phyloP scores from a whole-genome alignment of 2,329 filamentous ascomycete species.

The Knufia fluminis region DNA sequence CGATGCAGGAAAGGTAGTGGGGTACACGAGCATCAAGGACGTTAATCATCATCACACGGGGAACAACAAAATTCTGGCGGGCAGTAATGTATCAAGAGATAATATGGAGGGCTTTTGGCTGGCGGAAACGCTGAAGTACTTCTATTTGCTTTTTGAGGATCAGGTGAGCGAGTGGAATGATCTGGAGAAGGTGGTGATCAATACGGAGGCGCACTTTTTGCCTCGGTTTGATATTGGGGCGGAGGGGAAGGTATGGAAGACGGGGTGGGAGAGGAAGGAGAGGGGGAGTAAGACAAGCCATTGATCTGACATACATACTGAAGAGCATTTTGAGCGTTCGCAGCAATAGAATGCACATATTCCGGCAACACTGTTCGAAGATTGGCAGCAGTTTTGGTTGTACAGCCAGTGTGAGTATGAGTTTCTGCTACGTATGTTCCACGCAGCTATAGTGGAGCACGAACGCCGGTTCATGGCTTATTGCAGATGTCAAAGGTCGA shows the following conservation, averaged over 20 bases:
- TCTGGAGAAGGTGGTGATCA: conserved; percentile 79
- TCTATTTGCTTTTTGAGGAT: conserved; percentile 87
- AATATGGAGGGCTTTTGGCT: conserved; percentile 99
- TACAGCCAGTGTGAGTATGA: too few relatives aligned
- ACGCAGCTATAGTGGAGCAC: too few relatives aligned
- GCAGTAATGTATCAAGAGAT: conserved; percentile 43
- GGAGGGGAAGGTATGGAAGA: conserved; percentile 59
- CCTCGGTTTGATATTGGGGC: conserved; percentile 66
- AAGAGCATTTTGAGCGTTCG: too few relatives aligned
- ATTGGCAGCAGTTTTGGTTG: too few relatives aligned
- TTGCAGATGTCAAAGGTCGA: too few relatives aligned
- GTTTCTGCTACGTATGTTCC: too few relatives aligned
- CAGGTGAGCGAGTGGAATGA: conserved; percentile 58
- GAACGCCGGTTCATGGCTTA: too few relatives aligned
- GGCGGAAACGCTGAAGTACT: conserved; percentile 95
- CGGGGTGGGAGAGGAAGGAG: conserved; percentile 53
- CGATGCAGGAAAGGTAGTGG: conserved; percentile 30
- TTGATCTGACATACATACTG: too few relatives aligned
- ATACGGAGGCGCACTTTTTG: conserved; percentile 89
- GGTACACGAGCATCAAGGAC: conserved; percentile 18
- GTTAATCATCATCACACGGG: conserved; percentile 17
- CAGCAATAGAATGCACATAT: too few relatives aligned
- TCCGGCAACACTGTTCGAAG: too few relatives aligned
- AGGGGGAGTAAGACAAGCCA: neutral
- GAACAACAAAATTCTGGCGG: conserved; percentile 4